Evolutionary conservation across 1,284 basidiomycete species (phyloP).

Genomic region (Lentinus polychrous): DNA sequence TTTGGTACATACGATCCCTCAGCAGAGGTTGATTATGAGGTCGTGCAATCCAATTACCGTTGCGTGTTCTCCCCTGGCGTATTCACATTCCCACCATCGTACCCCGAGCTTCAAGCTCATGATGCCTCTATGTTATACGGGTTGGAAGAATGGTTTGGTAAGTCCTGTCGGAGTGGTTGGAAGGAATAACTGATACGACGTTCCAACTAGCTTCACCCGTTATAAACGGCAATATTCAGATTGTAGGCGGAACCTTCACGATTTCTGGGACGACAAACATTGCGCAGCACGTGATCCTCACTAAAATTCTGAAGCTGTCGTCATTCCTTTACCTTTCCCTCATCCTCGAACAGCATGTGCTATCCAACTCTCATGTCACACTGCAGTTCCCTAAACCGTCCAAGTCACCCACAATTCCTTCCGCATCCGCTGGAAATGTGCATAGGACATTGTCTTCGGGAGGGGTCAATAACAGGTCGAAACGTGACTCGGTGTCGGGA

Average conservation of each 20-base stretch:
- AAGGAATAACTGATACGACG: neutral
- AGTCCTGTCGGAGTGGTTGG: constrained; percentile 14
- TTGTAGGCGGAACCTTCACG: constrained; percentile 56
- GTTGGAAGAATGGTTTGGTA: constrained; percentile 43
- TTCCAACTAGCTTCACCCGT: neutral
- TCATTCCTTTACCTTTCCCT: constrained; percentile 54
- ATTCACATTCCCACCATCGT: constrained; percentile 34
- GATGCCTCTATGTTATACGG: constrained; percentile 39
- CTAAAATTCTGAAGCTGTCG: constrained; percentile 42
- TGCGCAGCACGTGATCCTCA: constrained; percentile 36
- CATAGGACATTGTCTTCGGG: constrained; percentile 16
- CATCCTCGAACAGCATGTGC: constrained; percentile 53
- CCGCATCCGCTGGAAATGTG: constrained; percentile 13
- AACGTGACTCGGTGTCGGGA: constrained; percentile 22
- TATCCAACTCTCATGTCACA: constrained; percentile 42
- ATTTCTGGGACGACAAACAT: constrained; percentile 39
- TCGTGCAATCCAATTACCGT: constrained; percentile 32
- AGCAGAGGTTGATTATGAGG: constrained; percentile 35
- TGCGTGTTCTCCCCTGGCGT: constrained; percentile 39
- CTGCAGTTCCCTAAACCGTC: constrained; percentile 35
- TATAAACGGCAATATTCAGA: constrained; percentile 22
- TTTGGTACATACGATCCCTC: constrained; percentile 26
- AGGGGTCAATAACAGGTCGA: constrained; percentile 21
- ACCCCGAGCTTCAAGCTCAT: constrained; percentile 20
- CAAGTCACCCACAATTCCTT: constrained; percentile 2